Conservation (phyloP, 495 filamentous ascomycete genomes). For the Aspergillus kassunensis region DNA sequence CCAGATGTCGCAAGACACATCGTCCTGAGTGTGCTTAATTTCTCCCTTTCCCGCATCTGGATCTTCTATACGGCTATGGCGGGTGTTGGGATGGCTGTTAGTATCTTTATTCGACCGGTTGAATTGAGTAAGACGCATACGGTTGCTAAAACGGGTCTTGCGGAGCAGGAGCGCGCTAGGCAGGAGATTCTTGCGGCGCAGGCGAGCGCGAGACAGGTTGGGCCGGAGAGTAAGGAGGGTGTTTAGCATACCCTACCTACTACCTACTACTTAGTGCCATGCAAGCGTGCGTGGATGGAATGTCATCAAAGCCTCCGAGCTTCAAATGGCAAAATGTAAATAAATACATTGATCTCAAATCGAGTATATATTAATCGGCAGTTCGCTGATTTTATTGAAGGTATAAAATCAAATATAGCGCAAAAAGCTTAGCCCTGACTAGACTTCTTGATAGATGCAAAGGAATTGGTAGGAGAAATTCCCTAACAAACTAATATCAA, state of each 20-base stretch:
- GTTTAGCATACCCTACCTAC: slow-evolving; percentile 15
- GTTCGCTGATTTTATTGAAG: no score
- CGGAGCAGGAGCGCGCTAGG: slow-evolving; percentile 44
- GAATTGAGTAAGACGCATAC: slow-evolving; percentile 57
- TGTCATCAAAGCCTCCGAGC: no score
- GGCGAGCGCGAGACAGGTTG: slow-evolving; percentile 13
- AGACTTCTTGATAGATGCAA: no score
- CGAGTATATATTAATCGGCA: no score
- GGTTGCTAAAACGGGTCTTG: slow-evolving; percentile 60
- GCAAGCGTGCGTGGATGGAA: no score
- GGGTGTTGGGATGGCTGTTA: slow-evolving; percentile 50
- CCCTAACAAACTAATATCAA: no score
- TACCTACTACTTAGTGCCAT: no score
- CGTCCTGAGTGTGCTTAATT: slow-evolving; percentile 52
- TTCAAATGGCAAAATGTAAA: no score
- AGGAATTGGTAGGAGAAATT: no score
- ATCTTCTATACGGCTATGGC: slow-evolving; percentile 58
- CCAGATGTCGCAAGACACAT: slow-evolving; percentile 42
- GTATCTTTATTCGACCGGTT: slow-evolving; percentile 50
- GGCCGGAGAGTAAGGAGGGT: slow-evolving; percentile 15
- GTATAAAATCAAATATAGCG: no score
- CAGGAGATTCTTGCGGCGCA: slow-evolving; percentile 33
- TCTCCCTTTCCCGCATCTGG: slow-evolving; percentile 62
- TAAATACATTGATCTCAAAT: no score
- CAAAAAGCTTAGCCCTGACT: no score